phyloP scores from a whole-genome alignment of 2,329 filamentous ascomycete genomes.

The Aspergillus sp. region DNA sequence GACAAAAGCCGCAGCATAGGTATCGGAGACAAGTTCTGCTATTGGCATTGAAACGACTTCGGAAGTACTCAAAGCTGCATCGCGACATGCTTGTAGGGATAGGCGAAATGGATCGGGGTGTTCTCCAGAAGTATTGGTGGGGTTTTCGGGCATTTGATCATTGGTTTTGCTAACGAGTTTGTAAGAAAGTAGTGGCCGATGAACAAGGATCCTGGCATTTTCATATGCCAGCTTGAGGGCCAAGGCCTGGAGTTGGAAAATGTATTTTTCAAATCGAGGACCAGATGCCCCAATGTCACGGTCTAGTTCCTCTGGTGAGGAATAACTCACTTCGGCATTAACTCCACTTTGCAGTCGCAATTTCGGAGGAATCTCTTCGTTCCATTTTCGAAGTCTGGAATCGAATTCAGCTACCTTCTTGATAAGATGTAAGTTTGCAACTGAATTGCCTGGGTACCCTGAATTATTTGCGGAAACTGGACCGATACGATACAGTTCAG shows the following conservation, averaged over 20 bases:
- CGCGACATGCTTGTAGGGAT: constrained; percentile 12
- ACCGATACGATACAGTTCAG: constrained; percentile 14
- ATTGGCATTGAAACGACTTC: constrained; percentile 6
- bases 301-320: constrained; percentile 14
- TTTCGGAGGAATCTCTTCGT: constrained; percentile 7
- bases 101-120: constrained; percentile 1
- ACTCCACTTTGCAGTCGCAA: constrained; percentile 1
- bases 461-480: background rate
- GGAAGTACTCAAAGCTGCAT: constrained; percentile 15
- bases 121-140: background rate
- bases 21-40: constrained; percentile 13
- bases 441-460: too few species aligned
- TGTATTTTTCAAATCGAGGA: constrained; percentile 16
- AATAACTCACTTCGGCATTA: constrained; percentile 2
- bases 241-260: constrained; percentile 29
- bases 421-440: constrained; percentile 3
- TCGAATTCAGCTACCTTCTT: constrained; percentile 5
- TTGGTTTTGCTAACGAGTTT: constrained; percentile 1
- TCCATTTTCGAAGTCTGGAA: constrained; percentile 9
- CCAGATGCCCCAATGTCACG: constrained; percentile 18
- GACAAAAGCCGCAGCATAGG: constrained; percentile 19
- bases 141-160: background rate
- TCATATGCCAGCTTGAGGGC: constrained; percentile 29
- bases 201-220: constrained; percentile 27
- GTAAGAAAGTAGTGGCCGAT: constrained; percentile 21